A percentile compares a stretch with the other conserved stretches of the same genome.
phyloP scores from a whole-genome alignment of 208 protist genomes.

The Trypanosoma scelopori region DNA sequence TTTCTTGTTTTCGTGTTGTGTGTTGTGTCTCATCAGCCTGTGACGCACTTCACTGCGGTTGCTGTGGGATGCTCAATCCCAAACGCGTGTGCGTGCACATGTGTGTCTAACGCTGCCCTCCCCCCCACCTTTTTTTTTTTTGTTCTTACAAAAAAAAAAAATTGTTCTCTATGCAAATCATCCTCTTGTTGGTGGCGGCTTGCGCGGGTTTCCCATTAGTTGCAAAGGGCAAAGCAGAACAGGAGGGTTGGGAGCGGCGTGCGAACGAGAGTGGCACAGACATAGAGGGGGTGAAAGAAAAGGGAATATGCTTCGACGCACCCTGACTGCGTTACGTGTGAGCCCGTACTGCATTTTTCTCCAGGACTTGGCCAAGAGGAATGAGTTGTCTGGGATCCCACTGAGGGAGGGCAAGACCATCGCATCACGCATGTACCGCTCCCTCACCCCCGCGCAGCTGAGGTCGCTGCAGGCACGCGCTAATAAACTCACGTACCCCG shows the following conservation, averaged over 20 bases:
- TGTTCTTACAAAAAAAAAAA: no score
- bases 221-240: no score
- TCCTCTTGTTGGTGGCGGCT: constrained; percentile 8
- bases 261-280: no score
- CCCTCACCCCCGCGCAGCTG: constrained; percentile 42
- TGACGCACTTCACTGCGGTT: no score
- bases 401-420: constrained; percentile 11
- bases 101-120: background rate
- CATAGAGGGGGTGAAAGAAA: no score
- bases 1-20: constrained; percentile 4
- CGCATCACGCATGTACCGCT: constrained; percentile 41
- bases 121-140: background rate
- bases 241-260: no score
- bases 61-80: no score
- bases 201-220: background rate
- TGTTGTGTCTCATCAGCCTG: background rate
- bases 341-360: constrained; percentile 70
- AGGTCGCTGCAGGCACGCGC: constrained; percentile 43
- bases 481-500: constrained; percentile 42
- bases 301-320: constrained; percentile 49
- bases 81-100: background rate
- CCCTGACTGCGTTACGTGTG: constrained; percentile 35
- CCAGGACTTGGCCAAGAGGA: constrained; percentile 42
- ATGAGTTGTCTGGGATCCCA: constrained; percentile 31
- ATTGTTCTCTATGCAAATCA: no score